These are phyloP conservation scores for Penicillium tannophilum DNA, from an alignment of 495 filamentous ascomycete species.

Conservation along the genomic window DNA sequence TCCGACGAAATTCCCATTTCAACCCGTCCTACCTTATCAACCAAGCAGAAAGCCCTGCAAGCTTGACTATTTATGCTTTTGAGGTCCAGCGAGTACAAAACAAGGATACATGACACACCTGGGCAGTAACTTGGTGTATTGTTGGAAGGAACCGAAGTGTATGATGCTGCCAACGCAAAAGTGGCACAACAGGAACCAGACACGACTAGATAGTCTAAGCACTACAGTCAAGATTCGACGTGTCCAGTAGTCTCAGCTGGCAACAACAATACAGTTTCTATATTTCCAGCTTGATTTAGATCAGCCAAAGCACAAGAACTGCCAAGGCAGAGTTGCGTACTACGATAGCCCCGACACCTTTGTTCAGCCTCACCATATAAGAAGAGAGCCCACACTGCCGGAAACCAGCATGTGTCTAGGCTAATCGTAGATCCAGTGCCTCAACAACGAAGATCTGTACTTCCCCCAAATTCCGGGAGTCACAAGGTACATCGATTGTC, in stretches of 20 bases:
- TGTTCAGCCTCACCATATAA: not conserved
- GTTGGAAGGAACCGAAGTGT: no score
- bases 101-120: no score
- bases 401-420: not conserved
- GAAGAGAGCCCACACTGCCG: not conserved
- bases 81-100: no score
- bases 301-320: not conserved
- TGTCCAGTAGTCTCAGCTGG: not conserved
- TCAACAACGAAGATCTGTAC: not conserved
- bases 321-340: no score
- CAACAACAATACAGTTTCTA: not conserved
- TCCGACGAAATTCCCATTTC: not conserved
- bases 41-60: not conserved
- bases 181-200: constrained; percentile 1
- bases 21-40: not conserved
- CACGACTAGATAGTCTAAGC: not conserved
- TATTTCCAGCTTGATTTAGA: not conserved
- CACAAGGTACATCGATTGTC: not conserved
- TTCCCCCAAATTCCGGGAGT: not conserved
- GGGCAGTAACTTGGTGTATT: no score
- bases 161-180: not conserved
- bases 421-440: not conserved
- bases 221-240: not conserved
- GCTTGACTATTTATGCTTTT: no score
- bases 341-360: no score